phyloP scores from a whole-genome alignment of 2,329 filamentous ascomycete species.

The Aspergillus calidoustus region DNA sequence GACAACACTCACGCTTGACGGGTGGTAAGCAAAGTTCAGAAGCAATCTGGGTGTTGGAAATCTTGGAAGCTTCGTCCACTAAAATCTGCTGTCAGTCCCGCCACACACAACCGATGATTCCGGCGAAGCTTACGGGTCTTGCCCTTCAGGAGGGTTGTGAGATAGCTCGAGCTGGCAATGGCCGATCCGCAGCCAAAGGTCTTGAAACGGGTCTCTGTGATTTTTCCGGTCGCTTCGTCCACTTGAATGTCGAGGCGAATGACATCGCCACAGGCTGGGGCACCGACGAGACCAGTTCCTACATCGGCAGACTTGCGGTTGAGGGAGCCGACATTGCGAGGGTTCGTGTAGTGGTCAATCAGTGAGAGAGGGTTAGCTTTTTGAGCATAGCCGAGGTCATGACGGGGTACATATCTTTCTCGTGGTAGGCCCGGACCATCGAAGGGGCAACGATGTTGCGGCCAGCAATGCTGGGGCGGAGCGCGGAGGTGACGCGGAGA shows the following conservation, averaged over 20 bases:
- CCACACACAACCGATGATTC: background rate
- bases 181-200: constrained; percentile 94
- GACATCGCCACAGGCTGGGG: constrained; percentile 89
- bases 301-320: constrained; percentile 79
- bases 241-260: constrained; percentile 95
- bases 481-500: constrained; percentile 12
- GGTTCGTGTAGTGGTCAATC: constrained; percentile 81
- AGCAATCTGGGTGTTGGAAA: constrained; percentile 97
- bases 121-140: constrained; percentile 65
- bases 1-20: constrained; percentile 72
- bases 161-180: constrained; percentile 91
- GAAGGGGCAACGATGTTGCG: constrained; percentile 17
- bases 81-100: constrained; percentile 1
- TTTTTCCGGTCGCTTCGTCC: constrained; percentile 83
- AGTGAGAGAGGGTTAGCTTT: constrained; percentile 45
- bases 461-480: constrained; percentile 14
- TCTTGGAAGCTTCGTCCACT: constrained; percentile 86
- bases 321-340: constrained; percentile 71
- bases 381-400: constrained; percentile 1
- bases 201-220: constrained; percentile 96
- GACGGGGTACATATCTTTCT: constrained; percentile 62
- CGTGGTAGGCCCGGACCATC: constrained; percentile 56
- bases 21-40: constrained; percentile 93
- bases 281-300: constrained; percentile 87
- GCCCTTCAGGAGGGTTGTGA: constrained; percentile 91